Evolutionary conservation across 1,284 basidiomycete species (phyloP), one percentile per base, ranked within the genome.

Genomic region (Takashimella tepidaria): DNA sequence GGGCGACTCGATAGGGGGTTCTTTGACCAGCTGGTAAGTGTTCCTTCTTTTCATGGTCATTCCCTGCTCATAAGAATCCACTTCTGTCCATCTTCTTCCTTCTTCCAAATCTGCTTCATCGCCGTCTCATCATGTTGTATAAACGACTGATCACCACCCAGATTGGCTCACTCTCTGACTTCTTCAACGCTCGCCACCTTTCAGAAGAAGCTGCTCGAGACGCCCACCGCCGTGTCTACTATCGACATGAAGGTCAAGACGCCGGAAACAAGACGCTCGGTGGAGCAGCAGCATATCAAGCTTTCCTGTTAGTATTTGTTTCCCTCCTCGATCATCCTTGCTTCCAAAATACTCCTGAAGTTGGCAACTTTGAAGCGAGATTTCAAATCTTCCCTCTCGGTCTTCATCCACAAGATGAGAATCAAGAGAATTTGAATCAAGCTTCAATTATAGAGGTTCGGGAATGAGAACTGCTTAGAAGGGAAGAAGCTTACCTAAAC

Each of bases 281-380:
- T 3, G 71, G 73, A 1, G 73, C 73, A 2, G 71, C 73, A 0
- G 71, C 70, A 3, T 73, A 70, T 50, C 67, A 75, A 46, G 70
- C 71, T 3, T 73, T 60, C 49, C 50, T 75, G 70, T 72, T 47
- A 61, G 68, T 59, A 16, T 37, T n/a, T n/a, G n/a, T n/a, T n/a
- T n/a, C n/a, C n/a, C n/a, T n/a, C n/a, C n/a, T n/a, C n/a, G n/a
- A n/a, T n/a, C n/a, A n/a, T n/a, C n/a, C n/a, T n/a, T 12, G 20
- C n/a, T 23, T 3, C 21, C 41, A 26, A 3, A 26, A 40, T n/a
- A 4, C 20, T 10, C 24, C 42, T 41, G 5, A n/a, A 24, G 45
- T 19, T 47, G 11, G 11, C 43, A 11, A 12, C 43, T 45, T 51
- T n/a, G n/a, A n/a, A n/a, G n/a, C n/a, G n/a, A n/a, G n/a, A n/a